Conservation (phyloP, 768 basidiomycete species). For the Psilocybe cubensis region DNA sequence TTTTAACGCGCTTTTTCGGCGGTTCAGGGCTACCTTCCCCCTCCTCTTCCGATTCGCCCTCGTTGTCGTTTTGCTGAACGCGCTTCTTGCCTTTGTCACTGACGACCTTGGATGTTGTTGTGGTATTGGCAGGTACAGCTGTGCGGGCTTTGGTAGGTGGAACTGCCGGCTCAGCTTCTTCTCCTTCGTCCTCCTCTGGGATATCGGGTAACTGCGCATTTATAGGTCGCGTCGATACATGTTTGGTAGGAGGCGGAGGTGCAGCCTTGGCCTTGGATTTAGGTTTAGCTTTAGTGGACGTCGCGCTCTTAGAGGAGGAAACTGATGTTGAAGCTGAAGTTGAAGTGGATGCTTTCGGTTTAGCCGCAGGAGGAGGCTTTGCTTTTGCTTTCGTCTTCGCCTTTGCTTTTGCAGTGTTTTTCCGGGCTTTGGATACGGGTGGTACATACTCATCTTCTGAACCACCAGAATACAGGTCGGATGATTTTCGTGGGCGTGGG, state of each 20-base stretch:
- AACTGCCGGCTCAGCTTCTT: background rate
- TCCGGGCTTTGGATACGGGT: background rate
- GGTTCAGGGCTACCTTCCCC: background rate
- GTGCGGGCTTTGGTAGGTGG: too few relatives aligned
- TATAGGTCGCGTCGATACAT: background rate
- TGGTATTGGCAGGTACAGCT: background rate
- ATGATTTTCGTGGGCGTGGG: slow-evolving; percentile 11
- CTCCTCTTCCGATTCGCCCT: too few relatives aligned
- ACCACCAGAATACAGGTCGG: slow-evolving; percentile 14
- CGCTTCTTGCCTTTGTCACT: background rate
- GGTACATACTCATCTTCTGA: slow-evolving; percentile 24
- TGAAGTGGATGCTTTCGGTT: background rate
- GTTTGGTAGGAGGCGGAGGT: background rate
- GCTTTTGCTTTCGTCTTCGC: background rate
- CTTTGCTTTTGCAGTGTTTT: background rate
- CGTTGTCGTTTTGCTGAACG: background rate
- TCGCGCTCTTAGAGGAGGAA: background rate
- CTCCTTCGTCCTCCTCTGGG: slow-evolving; percentile 13
- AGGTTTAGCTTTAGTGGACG: background rate
- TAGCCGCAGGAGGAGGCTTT: background rate
- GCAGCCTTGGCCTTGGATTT: background rate
- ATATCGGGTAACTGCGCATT: slow-evolving; percentile 5
- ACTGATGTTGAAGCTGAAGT: background rate
- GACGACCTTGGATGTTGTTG: background rate
- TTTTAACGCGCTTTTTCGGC: slow-evolving; percentile 13